Percentiles rank a stretch among this genome's conserved stretches.
phyloP scores from a whole-genome alignment of 306 rosid species.

The Alnus glutinosa region DNA sequence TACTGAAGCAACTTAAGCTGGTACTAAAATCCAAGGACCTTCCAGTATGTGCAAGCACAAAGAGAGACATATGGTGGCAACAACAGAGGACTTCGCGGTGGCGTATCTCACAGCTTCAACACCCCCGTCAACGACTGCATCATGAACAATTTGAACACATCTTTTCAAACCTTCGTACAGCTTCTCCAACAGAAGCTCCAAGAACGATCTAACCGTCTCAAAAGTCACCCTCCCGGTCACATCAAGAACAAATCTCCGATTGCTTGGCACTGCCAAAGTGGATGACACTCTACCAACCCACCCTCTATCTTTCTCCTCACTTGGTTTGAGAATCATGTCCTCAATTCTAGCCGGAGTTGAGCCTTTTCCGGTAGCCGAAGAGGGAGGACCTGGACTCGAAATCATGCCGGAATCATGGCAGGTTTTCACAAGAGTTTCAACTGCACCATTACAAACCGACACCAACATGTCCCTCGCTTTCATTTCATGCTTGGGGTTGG shows the following conservation, averaged over 20 bases:
- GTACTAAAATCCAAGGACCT: conserved; percentile 50
- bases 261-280: conserved; percentile 63
- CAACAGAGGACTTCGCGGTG: conserved; percentile 51
- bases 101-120: conserved; percentile 52
- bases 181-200: conserved; percentile 59
- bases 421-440: conserved; percentile 69
- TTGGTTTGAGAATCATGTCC: conserved; percentile 19
- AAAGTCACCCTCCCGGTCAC: conserved; percentile 68
- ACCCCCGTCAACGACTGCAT: conserved; percentile 52
- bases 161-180: conserved; percentile 45
- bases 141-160: conserved; percentile 42
- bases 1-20: conserved; percentile 33
- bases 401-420: conserved; percentile 30
- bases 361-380: conserved; percentile 20
- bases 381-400: conserved; percentile 19
- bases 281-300: conserved; percentile 56
- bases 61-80: conserved; percentile 56
- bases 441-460: conserved; percentile 63
- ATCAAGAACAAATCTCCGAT: conserved; percentile 59
- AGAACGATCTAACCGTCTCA: conserved; percentile 65
- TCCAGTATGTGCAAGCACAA: conserved; percentile 57
- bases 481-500: conserved; percentile 66
- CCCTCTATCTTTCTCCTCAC: conserved; percentile 33
- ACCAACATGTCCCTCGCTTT: conserved; percentile 63
- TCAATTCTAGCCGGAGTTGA: conserved; percentile 1